Evolutionary conservation across 2,329 filamentous ascomycete genomes (phyloP).

Genomic region (Penicillium concentricum): DNA sequence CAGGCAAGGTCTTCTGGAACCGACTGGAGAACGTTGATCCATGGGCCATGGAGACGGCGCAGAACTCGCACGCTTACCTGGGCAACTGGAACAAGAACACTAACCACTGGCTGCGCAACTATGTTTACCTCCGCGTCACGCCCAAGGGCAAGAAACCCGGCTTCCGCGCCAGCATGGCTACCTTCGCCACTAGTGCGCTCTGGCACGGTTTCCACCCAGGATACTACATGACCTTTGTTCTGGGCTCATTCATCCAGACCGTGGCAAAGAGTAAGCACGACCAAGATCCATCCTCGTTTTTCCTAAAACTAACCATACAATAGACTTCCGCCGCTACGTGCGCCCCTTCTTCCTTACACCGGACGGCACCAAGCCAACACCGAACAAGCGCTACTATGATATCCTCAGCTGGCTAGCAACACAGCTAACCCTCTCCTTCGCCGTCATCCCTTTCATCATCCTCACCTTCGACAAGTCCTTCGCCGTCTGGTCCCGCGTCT

Average conservation of each 20-base stretch:
- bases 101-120: conserved; percentile 94
- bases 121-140: conserved; percentile 91
- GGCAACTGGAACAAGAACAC: conserved; percentile 99
- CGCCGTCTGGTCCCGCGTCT: conserved; percentile 77
- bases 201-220: conserved; percentile 99
- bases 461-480: conserved; percentile 71
- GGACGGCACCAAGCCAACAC: conserved; percentile 65
- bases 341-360: conserved; percentile 90
- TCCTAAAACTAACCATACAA: conserved; percentile 14
- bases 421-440: conserved; percentile 80
- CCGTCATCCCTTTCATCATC: conserved; percentile 79
- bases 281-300: not conserved
- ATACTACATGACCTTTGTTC: conserved; percentile 87
- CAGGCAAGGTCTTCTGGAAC: conserved; percentile 85
- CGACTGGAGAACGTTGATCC: conserved; percentile 87
- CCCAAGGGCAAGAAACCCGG: conserved; percentile 94
- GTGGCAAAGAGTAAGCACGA: conserved; percentile 79
- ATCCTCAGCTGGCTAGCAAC: conserved; percentile 71
- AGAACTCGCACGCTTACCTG: conserved; percentile 89
- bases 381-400: conserved; percentile 84
- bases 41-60: conserved; percentile 79
- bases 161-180: conserved; percentile 89
- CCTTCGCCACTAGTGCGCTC: conserved; percentile 89
- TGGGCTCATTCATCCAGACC: conserved; percentile 89
- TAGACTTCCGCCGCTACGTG: conserved; percentile 84